Conservation (phyloP, 2,329 filamentous ascomycete genomes). For the Tolypocladium tundrense region DNA sequence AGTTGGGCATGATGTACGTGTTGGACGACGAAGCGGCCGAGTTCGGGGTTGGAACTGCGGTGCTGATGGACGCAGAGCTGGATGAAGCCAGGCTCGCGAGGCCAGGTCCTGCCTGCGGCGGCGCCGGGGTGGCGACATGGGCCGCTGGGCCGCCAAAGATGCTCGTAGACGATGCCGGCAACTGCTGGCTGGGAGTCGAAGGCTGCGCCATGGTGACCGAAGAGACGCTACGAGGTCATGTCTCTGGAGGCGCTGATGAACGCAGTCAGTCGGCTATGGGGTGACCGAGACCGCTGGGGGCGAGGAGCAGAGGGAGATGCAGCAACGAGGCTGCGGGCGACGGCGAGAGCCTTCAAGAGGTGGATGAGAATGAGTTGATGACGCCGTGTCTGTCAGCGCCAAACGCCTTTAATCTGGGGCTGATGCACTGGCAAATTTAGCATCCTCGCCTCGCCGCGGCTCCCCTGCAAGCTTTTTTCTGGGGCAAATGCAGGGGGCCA, state of each 20-base stretch:
- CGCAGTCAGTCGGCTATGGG: not conserved
- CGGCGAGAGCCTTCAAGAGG: not conserved
- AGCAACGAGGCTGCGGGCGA: not conserved
- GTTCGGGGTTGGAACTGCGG: constrained; percentile 11
- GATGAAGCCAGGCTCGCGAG: constrained; percentile 15
- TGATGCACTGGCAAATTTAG: not conserved
- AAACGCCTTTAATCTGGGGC: not conserved
- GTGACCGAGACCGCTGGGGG: not conserved
- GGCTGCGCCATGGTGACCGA: constrained; percentile 31
- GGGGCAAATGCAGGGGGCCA: not conserved
- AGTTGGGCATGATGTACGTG: constrained; percentile 87
- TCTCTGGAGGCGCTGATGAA: not conserved
- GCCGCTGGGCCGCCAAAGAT: constrained; percentile 35
- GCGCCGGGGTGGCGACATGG: constrained; percentile 14
- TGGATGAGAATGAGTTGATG: not conserved
- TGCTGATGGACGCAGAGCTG: constrained; percentile 12
- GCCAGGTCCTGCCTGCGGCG: constrained; percentile 14
- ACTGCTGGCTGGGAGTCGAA: constrained; percentile 32
- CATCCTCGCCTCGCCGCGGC: not conserved
- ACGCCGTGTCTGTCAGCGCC: not conserved
- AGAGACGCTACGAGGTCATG: not conserved
- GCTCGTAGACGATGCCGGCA: constrained; percentile 21
- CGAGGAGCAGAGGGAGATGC: not conserved
- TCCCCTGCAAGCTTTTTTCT: not conserved
- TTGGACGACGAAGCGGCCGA: constrained; percentile 38